Percentiles rank a stretch among this genome's conserved stretches.
phyloP scores from a whole-genome alignment of 2,329 filamentous ascomycete species.

The Pyrenophora tritici-repentis region DNA sequence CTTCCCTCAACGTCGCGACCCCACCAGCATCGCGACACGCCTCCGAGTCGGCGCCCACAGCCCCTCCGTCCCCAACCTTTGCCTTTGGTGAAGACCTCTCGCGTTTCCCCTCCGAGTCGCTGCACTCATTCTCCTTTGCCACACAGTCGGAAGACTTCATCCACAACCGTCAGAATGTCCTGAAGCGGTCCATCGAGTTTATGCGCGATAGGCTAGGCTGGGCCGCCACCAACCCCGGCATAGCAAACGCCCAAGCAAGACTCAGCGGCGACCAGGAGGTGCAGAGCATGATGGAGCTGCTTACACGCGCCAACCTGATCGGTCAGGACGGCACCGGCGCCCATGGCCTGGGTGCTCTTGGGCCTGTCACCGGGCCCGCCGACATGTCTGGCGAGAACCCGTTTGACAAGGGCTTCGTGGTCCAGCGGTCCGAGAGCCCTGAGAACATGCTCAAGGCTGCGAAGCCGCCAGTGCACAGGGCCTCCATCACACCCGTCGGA shows the following conservation, averaged over 20 bases:
- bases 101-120: constrained; percentile 90
- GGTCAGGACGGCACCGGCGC: constrained; percentile 66
- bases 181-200: constrained; percentile 94
- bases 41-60: constrained; percentile 62
- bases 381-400: constrained; percentile 74
- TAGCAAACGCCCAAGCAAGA: constrained; percentile 82
- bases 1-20: constrained; percentile 69
- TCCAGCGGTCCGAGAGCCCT: constrained; percentile 55
- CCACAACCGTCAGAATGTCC: constrained; percentile 86
- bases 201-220: constrained; percentile 91
- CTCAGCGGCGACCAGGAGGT: constrained; percentile 82
- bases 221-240: constrained; percentile 73
- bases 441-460: constrained; percentile 42
- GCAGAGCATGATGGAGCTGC: constrained; percentile 86
- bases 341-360: constrained; percentile 55
- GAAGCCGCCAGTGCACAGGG: constrained; percentile 25
- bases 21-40: constrained; percentile 58
- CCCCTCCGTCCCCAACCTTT: constrained; percentile 68
- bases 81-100: constrained; percentile 84
- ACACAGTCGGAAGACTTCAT: constrained; percentile 92
- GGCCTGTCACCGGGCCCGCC: constrained; percentile 81
- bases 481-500: constrained; percentile 11
- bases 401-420: constrained; percentile 80
- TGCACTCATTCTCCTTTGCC: constrained; percentile 98
- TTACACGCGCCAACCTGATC: constrained; percentile 80